phyloP scores from a whole-genome alignment of 306 rosid species.

The Argentina anserina region DNA sequence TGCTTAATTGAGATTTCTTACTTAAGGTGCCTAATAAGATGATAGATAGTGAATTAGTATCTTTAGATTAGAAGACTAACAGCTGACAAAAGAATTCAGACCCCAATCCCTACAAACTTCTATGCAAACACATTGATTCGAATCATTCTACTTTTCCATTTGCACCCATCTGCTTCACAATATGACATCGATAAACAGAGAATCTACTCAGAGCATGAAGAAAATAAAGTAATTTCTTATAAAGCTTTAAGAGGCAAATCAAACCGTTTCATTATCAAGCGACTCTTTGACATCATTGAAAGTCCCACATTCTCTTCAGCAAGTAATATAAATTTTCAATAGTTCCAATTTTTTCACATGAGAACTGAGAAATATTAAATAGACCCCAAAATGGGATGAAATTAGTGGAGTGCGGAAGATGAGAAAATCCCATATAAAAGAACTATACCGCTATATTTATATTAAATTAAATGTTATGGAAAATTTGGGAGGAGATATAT shows the following conservation, averaged over 20 bases:
- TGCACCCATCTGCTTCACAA: background rate
- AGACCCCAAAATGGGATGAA: background rate
- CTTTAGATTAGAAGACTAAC: background rate
- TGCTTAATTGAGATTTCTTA: background rate
- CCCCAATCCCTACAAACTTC: background rate
- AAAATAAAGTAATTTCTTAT: background rate
- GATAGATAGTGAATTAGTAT: background rate
- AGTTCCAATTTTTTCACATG: background rate
- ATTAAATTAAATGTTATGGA: conserved; percentile 7
- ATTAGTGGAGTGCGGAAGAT: background rate
- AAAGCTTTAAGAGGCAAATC: conserved; percentile 1
- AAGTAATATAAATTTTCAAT: conserved; percentile 1
- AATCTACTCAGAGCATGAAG: background rate
- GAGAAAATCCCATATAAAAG: conserved; percentile 4
- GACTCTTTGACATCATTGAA: background rate
- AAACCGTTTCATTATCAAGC: background rate
- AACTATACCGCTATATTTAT: conserved; percentile 9
- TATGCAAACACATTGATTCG: background rate
- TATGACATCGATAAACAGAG: background rate
- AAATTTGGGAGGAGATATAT: conserved; percentile 15
- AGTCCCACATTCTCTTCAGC: conserved; percentile 2
- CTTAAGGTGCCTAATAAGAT: background rate
- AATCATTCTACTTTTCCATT: background rate
- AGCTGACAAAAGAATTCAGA: background rate
- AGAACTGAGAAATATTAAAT: background rate